These are phyloP conservation scores for Pontederia crassipes DNA, from an alignment of 176 grass and related monocot genomes.

Conservation along the genomic window DNA sequence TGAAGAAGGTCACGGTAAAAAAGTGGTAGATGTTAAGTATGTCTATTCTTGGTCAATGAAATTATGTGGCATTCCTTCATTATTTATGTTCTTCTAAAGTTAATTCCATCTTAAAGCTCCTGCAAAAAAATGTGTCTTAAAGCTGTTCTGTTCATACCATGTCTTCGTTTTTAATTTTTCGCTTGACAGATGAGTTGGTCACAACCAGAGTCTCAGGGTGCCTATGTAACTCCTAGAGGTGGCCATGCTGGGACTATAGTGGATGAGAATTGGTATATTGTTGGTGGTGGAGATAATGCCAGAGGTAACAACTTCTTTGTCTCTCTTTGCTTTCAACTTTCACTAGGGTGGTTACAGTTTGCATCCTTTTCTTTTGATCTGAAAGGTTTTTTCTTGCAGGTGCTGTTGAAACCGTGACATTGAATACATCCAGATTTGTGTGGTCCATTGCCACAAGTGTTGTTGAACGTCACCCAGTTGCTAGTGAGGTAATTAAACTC, in stretches of 20 bases:
- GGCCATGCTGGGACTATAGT: constrained; percentile 83
- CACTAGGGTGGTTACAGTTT: constrained; percentile 5
- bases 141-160: constrained; percentile 5
- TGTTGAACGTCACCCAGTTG: constrained; percentile 58
- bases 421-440: constrained; percentile 81
- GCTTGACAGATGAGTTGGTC: constrained; percentile 82
- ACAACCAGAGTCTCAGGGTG: constrained; percentile 83
- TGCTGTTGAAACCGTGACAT: constrained; percentile 63
- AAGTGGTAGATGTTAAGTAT: too few relatives aligned
- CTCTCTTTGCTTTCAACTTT: background rate
- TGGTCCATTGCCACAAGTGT: constrained; percentile 76
- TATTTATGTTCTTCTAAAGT: too few relatives aligned
- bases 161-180: constrained; percentile 13
- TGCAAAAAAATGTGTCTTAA: background rate
- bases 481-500: constrained; percentile 59
- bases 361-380: constrained; percentile 5
- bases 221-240: constrained; percentile 71
- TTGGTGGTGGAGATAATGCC: constrained; percentile 95
- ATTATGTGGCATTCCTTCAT: too few relatives aligned
- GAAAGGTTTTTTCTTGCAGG: constrained; percentile 37
- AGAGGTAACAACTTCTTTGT: constrained; percentile 40
- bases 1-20: too few relatives aligned
- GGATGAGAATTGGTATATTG: constrained; percentile 87
- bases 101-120: too few relatives aligned
- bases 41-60: too few relatives aligned